Conservation (phyloP, 164 flowering plant species). For the grape (Vitis vinifera) region DNA sequence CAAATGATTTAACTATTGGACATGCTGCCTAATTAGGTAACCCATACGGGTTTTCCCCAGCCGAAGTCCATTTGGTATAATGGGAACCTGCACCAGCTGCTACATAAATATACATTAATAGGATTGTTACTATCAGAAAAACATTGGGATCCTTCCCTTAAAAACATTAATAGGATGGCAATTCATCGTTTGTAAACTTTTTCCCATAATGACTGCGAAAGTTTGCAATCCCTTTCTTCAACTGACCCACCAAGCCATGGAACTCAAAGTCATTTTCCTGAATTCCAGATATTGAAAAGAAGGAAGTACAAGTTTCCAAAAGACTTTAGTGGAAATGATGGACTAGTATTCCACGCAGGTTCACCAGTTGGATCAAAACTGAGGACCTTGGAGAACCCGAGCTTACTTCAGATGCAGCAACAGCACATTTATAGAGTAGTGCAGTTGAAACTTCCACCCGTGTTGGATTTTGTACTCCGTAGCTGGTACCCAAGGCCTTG, state of each 20-base stretch:
- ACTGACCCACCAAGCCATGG: background rate
- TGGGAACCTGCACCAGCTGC: constrained; percentile 16
- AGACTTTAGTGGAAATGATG: constrained; percentile 10
- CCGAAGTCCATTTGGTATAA: constrained; percentile 33
- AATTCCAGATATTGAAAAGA: too few relatives aligned
- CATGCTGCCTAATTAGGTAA: background rate
- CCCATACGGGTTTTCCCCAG: constrained; percentile 36
- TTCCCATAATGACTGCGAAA: background rate
- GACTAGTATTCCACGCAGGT: constrained; percentile 10
- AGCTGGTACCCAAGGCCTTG: constrained; percentile 9
- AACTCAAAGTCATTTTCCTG: background rate
- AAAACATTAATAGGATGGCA: too few relatives aligned
- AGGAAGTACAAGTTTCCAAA: constrained; percentile 18
- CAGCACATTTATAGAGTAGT: constrained; percentile 16
- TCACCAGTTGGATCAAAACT: constrained; percentile 3
- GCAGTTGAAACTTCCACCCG: constrained; percentile 22
- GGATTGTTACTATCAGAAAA: too few relatives aligned
- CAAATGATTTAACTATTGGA: background rate
- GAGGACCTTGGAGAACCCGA: background rate
- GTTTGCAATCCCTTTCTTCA: background rate
- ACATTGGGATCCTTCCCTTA: too few relatives aligned
- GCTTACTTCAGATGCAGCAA: constrained; percentile 4
- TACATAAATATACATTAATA: background rate
- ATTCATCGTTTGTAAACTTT: background rate
- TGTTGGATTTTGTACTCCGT: constrained; percentile 12